phyloP scores from a whole-genome alignment of 768 basidiomycete species.

The Leccinum rimulosum region DNA sequence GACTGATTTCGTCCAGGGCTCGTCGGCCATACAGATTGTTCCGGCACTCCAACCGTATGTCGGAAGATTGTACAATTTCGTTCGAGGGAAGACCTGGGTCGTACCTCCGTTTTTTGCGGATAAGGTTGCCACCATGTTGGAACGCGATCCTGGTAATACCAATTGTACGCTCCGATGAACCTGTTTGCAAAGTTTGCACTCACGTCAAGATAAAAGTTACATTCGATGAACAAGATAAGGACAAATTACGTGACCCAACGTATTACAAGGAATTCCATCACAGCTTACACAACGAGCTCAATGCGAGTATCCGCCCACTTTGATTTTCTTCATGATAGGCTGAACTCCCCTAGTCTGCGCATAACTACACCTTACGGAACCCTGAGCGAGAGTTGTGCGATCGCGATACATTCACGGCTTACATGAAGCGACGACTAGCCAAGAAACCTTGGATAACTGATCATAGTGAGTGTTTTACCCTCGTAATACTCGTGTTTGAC shows the following conservation, averaged over 20 bases:
- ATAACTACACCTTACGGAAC: slow-evolving; percentile 42
- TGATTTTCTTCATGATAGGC: not conserved
- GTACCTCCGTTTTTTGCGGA: not conserved
- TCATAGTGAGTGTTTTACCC: not conserved
- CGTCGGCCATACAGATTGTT: not conserved
- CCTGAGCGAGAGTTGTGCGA: slow-evolving; percentile 32
- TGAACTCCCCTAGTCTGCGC: slow-evolving; percentile 21
- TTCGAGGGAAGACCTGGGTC: not conserved
- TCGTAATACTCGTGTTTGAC: not conserved
- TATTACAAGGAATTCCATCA: not conserved
- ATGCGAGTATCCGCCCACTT: not conserved
- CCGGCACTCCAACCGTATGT: not conserved
- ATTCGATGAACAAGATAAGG: not conserved
- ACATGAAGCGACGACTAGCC: slow-evolving; percentile 49
- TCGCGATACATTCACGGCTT: slow-evolving; percentile 37
- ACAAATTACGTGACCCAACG: not conserved
- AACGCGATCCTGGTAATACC: slow-evolving; percentile 8
- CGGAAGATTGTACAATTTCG: not conserved
- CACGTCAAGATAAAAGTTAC: not conserved
- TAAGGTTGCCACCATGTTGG: not conserved
- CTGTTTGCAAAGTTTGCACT: not conserved
- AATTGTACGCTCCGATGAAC: slow-evolving; percentile 37
- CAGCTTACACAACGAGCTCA: not conserved
- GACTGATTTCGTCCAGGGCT: not conserved
- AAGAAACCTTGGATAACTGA: slow-evolving; percentile 52